Evolutionary conservation across 2,329 filamentous ascomycete species (phyloP).

Genomic region (Fusarium palustre): DNA sequence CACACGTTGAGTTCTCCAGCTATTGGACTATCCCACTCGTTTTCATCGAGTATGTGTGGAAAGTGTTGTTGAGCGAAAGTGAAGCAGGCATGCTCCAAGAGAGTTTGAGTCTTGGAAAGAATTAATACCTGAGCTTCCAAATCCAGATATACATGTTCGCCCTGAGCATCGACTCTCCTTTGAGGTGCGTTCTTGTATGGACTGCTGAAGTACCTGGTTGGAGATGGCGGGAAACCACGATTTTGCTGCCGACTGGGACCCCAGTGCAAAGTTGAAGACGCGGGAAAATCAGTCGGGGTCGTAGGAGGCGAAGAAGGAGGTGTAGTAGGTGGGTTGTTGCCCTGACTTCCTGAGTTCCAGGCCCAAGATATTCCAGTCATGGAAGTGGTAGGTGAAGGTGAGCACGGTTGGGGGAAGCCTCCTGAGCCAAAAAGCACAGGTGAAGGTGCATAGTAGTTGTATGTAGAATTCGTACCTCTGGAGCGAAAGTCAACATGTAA

Average conservation of each 20-base stretch:
- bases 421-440: too few species aligned
- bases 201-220: neutral
- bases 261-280: neutral
- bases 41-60: conserved; percentile 2
- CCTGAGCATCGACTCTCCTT: neutral
- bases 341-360: neutral
- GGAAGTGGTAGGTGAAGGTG: neutral
- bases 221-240: neutral
- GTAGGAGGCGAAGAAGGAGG: neutral
- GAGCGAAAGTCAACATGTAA: too few species aligned
- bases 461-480: too few species aligned
- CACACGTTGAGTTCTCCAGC: conserved; percentile 21
- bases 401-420: neutral
- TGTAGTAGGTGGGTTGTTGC: neutral
- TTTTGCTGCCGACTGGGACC: neutral
- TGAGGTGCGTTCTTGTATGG: neutral
- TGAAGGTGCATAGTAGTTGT: too few species aligned
- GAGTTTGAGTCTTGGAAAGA: neutral
- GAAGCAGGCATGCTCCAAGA: conserved; percentile 15
- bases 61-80: conserved; percentile 2
- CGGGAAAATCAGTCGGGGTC: neutral
- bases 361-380: neutral
- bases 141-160: neutral
- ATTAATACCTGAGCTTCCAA: neutral
- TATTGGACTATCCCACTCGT: conserved; percentile 4